Conservation (phyloP, 352 stramenopile species). For the Phytophthora melonis region DNA sequence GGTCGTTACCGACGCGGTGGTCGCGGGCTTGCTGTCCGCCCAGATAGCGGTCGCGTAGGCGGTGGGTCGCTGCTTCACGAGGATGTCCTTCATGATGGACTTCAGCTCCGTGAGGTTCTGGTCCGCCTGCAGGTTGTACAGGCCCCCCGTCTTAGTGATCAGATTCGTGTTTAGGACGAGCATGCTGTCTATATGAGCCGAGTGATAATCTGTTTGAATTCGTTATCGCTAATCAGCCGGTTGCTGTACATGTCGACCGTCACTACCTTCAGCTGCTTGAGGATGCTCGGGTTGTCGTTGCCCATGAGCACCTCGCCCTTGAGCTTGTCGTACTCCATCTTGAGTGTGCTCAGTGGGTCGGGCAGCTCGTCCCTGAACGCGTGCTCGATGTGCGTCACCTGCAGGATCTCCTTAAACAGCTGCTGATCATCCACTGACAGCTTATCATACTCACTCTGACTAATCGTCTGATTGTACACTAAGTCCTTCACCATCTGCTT, state of each 20-base stretch:
- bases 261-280: conserved; percentile 16
- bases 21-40: neutral
- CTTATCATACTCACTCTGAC: neutral
- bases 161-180: neutral
- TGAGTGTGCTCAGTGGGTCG: conserved; percentile 4
- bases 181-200: conserved; percentile 2
- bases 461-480: neutral
- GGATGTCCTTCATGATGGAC: conserved; percentile 10
- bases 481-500: neutral
- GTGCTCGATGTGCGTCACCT: conserved; percentile 18
- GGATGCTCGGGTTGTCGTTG: conserved; percentile 19
- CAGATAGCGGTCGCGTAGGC: neutral
- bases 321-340: conserved; percentile 22
- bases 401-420: conserved; percentile 23
- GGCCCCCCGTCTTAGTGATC: conserved; percentile 7
- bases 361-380: conserved; percentile 18
- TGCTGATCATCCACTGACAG: neutral
- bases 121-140: conserved; percentile 12
- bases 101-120: conserved; percentile 20
- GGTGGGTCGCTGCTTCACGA: conserved; percentile 11
- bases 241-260: conserved; percentile 22
- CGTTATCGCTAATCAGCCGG: conserved; percentile 7
- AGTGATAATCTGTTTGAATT: conserved; percentile 27
- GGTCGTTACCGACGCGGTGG: too few relatives aligned
- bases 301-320: conserved; percentile 13